Percentiles rank a stretch among this genome's conserved stretches.
These are phyloP conservation scores for Syncephalastrum contaminatum DNA, from an alignment of 371 early-diverging fungal genomes.

Conservation along the genomic window DNA sequence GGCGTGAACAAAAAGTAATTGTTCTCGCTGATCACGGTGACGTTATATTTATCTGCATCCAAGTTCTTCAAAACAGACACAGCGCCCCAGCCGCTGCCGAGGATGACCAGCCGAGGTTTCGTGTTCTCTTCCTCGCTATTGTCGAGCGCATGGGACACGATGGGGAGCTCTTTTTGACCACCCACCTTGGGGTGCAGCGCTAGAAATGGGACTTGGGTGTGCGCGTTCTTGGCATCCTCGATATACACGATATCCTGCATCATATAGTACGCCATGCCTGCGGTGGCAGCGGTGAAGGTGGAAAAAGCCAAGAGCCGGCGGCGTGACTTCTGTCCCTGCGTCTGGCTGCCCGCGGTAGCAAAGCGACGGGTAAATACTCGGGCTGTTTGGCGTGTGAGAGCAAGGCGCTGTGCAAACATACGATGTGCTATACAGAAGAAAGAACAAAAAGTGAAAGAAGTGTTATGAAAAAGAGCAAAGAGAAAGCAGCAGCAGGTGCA, in stretches of 20 bases:
- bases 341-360: neutral
- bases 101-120: conserved; percentile 65
- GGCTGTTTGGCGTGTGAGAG: too few species aligned
- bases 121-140: conserved; percentile 14
- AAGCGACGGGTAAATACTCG: neutral
- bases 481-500: too few species aligned
- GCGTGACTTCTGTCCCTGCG: neutral
- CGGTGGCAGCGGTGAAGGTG: neutral
- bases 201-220: conserved; percentile 20
- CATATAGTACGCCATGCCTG: conserved; percentile 17
- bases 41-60: conserved; percentile 70
- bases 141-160: conserved; percentile 27
- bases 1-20: conserved; percentile 90
- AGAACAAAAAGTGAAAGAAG: too few species aligned
- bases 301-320: neutral
- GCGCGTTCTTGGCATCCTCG: conserved; percentile 18
- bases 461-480: too few species aligned
- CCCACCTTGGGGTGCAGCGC: conserved; percentile 37
- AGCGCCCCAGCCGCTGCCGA: conserved; percentile 80
- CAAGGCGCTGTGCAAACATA: too few species aligned
- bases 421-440: too few species aligned
- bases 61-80: conserved; percentile 58
- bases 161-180: conserved; percentile 30
- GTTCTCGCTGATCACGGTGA: conserved; percentile 62
- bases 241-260: conserved; percentile 22